Conservation (phyloP, 1,139 yeast genomes). For the Hemisphaericaspora xylofermentans region DNA sequence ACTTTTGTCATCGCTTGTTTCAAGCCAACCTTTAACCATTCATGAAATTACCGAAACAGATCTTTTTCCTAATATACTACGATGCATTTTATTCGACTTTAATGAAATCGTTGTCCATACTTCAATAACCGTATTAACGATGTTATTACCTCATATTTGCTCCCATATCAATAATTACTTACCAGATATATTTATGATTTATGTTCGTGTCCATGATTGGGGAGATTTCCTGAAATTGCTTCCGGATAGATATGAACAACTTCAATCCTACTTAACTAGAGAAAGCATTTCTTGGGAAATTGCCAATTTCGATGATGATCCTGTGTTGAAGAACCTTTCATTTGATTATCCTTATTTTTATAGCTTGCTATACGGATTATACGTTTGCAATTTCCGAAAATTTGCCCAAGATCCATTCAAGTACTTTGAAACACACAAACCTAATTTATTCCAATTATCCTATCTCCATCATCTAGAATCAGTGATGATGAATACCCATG, state of each 20-base stretch:
- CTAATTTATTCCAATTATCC: slow-evolving; percentile 14
- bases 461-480: slow-evolving; percentile 10
- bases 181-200: slow-evolving; percentile 46
- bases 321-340: slow-evolving; percentile 14
- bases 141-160: slow-evolving; percentile 56
- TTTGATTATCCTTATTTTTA: slow-evolving; percentile 25
- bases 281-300: slow-evolving; percentile 17
- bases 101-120: slow-evolving; percentile 42
- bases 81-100: slow-evolving; percentile 45
- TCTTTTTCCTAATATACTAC: slow-evolving; percentile 41
- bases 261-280: slow-evolving; percentile 10
- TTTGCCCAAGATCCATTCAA: slow-evolving; percentile 44
- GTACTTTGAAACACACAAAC: slow-evolving; percentile 17
- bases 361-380: slow-evolving; percentile 60
- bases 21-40: slow-evolving; percentile 30
- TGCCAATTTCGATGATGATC: slow-evolving; percentile 12
- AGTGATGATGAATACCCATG: background rate
- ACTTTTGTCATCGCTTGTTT: slow-evolving; percentile 29
- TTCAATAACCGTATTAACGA: slow-evolving; percentile 45
- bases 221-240: slow-evolving; percentile 14
- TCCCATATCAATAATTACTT: slow-evolving; percentile 32
- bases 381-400: slow-evolving; percentile 49
- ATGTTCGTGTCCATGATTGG: slow-evolving; percentile 44
- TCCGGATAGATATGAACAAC: slow-evolving; percentile 13
- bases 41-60: slow-evolving; percentile 35